A percentile compares a stretch with the other conserved stretches of the same genome.
phyloP scores from a whole-genome alignment of 257 asterid species.

The Solanum lignicaule region DNA sequence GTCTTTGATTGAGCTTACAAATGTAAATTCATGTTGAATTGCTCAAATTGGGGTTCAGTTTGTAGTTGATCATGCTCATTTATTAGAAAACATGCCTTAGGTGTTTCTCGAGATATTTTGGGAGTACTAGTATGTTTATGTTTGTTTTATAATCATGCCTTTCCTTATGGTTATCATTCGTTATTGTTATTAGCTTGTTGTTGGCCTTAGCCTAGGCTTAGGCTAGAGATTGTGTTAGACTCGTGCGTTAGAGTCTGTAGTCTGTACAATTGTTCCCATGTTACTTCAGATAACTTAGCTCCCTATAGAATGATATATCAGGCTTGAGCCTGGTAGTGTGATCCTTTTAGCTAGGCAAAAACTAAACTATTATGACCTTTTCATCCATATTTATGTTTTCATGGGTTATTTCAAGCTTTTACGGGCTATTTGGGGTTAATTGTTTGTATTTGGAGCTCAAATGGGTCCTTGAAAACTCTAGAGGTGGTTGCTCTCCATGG shows the following conservation, averaged over 20 bases:
- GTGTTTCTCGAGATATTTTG: neutral
- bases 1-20: neutral
- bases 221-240: neutral
- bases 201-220: neutral
- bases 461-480: neutral
- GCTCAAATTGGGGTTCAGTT: neutral
- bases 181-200: no score
- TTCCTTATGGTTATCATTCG: neutral
- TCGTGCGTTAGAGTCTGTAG: neutral
- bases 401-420: neutral
- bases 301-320: no score
- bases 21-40: neutral
- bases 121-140: neutral
- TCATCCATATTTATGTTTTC: neutral
- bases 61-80: neutral
- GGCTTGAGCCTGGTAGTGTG: neutral
- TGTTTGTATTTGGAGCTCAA: neutral
- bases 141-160: neutral
- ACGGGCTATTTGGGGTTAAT: neutral
- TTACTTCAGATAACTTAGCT: no score
- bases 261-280: neutral
- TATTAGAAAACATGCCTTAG: neutral
- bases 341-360: neutral
- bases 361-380: neutral
- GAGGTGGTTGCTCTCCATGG: neutral